Conservation (phyloP, 2,329 filamentous ascomycete genomes). For the Colletotrichum tofieldiae region DNA sequence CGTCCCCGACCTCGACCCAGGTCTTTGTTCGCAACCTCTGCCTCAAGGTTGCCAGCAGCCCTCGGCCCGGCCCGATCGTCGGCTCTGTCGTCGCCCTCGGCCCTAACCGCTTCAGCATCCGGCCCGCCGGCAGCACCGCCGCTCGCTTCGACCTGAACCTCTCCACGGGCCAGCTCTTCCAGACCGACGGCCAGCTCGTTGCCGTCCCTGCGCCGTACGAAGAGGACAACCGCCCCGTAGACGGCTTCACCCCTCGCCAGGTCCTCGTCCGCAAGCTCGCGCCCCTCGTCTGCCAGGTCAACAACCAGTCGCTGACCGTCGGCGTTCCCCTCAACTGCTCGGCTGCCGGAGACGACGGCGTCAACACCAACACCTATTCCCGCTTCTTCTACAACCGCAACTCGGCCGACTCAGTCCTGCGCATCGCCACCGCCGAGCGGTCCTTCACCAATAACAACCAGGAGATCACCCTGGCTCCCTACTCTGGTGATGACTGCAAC, state of each 20-base stretch:
- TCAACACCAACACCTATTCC: conserved; percentile 21
- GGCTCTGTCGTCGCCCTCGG: conserved; percentile 14
- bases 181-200: conserved; percentile 16
- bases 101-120: conserved; percentile 33
- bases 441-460: conserved; percentile 5
- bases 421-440: conserved; percentile 25
- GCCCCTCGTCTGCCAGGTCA: conserved; percentile 23
- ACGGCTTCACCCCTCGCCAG: conserved; percentile 30
- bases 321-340: conserved; percentile 31
- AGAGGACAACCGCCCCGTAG: conserved; percentile 25
- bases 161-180: conserved; percentile 32
- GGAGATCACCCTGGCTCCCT: conserved; percentile 20
- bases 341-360: conserved; percentile 33
- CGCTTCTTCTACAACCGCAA: conserved; percentile 30
- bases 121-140: not conserved
- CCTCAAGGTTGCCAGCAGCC: conserved; percentile 18
- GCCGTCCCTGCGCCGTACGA: conserved; percentile 27
- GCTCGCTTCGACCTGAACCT: conserved; percentile 38
- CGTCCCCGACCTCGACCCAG: conserved; percentile 14
- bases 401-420: conserved; percentile 18
- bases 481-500: conserved; percentile 6
- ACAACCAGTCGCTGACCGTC: conserved; percentile 8
- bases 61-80: not conserved
- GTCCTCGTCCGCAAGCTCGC: conserved; percentile 32
- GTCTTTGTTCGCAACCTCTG: conserved; percentile 34